These are phyloP conservation scores for Phoma herbarum DNA, from an alignment of 2,329 filamentous ascomycete genomes.

Conservation along the genomic window DNA sequence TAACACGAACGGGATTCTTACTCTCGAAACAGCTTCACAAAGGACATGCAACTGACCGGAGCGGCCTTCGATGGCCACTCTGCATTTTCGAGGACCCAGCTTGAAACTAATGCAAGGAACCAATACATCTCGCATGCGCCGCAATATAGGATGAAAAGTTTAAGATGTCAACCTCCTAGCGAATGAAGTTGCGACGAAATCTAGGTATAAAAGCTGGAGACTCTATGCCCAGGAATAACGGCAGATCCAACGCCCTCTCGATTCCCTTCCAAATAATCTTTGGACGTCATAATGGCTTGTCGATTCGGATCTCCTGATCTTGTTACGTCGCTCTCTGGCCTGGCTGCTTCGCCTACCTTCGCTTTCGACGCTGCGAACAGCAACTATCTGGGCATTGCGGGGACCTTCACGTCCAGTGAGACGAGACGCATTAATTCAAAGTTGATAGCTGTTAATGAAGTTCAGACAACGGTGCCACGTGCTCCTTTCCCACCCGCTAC, in stretches of 20 bases:
- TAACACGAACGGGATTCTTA: background rate
- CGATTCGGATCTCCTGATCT: constrained; percentile 30
- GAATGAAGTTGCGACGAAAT: background rate
- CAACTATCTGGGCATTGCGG: constrained; percentile 24
- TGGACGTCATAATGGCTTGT: constrained; percentile 26
- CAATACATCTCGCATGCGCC: constrained; percentile 9
- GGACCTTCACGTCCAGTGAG: constrained; percentile 25
- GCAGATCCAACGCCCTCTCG: background rate
- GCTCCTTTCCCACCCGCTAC: constrained; percentile 30
- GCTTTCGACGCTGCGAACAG: constrained; percentile 27
- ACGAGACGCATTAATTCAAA: background rate
- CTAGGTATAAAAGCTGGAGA: background rate
- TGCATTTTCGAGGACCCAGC: background rate
- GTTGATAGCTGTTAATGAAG: background rate
- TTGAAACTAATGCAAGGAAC: background rate
- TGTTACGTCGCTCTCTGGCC: constrained; percentile 23
- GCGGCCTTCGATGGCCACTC: background rate
- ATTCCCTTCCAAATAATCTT: background rate
- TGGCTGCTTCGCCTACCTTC: constrained; percentile 24
- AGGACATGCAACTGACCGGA: background rate
- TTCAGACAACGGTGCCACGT: constrained; percentile 22
- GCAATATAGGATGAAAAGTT: background rate
- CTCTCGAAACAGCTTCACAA: background rate
- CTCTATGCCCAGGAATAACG: too few relatives aligned
- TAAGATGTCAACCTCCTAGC: background rate